These are phyloP conservation scores for Trichophyton mentagrophytes DNA, from an alignment of 2,329 filamentous ascomycete species.

Conservation along the genomic window DNA sequence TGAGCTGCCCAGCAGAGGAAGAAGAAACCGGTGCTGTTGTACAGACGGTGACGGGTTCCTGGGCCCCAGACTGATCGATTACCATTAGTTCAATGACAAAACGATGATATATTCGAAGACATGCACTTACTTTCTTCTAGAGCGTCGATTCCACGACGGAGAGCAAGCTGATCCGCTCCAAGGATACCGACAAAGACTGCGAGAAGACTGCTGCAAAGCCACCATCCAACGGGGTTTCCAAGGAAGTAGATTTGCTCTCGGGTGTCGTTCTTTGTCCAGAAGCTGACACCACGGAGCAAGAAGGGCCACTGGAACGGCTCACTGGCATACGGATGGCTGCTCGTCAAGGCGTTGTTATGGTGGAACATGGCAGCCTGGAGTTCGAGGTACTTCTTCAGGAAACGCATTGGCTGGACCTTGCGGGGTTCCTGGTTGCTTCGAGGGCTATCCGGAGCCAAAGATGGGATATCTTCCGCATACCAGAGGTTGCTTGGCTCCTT, in stretches of 20 bases:
- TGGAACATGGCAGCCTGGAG: conserved; percentile 97
- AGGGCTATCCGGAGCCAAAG: conserved; percentile 55
- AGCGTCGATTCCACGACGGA: conserved; percentile 84
- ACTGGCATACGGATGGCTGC: conserved; percentile 90
- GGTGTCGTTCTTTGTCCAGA: conserved; percentile 96
- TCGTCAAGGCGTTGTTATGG: conserved; percentile 96
- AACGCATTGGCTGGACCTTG: conserved; percentile 71
- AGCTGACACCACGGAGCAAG: conserved; percentile 89
- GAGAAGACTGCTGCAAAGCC: conserved; percentile 81
- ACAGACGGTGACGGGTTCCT: conserved; percentile 84
- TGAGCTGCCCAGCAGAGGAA: conserved; percentile 97
- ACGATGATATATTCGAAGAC: neutral
- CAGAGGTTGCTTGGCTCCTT: conserved; percentile 83
- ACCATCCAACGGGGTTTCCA: conserved; percentile 94
- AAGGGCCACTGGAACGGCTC: conserved; percentile 97
- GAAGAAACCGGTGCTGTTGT: conserved; percentile 98
- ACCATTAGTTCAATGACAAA: neutral
- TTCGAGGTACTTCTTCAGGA: conserved; percentile 90
- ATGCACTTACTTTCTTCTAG: conserved; percentile 75
- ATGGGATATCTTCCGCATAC: conserved; percentile 85
- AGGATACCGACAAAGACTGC: conserved; percentile 90
- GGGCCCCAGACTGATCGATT: conserved; percentile 29
- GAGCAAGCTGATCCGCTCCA: conserved; percentile 81
- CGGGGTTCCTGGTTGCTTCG: conserved; percentile 64
- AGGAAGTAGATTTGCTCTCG: conserved; percentile 97